Evolutionary conservation across 140 eudicot species (phyloP), one percentile per base, ranked within the genome.

Genomic region (Stevia rebaudiana): DNA sequence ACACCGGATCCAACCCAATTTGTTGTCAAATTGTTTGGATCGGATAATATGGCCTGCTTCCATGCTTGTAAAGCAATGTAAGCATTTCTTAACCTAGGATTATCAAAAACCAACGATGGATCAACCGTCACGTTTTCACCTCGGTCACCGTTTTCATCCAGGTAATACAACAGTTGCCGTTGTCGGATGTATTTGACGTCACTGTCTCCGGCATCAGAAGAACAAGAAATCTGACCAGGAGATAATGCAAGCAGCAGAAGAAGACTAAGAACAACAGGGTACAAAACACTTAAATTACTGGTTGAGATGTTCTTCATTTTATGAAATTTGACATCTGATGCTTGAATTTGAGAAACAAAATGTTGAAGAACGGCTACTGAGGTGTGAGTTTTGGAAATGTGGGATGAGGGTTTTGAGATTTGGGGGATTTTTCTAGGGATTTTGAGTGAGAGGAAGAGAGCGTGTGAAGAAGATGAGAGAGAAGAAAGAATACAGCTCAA

Each of bases 31-130:
- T 87, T 87, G 4, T 6, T 23, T 10, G 97, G 97, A 82, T 90
- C 95, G 74, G 97, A 90, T 25, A 90, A 71, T 5, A 87, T 90
- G 0, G 94, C 97, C 43, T 76, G 77, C 73, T 90, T 90, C 94
- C 90, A 84, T 11, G 97, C 97, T 61, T 90, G 97, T 18, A 90
- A 59, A 74, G 97, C 95, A 72, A 87, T 84, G 88, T 90, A 90
- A 15, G 97, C 95, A 19, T 70, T 76, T 8, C 67, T 57, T 4
- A 84, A 65, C 47, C 95, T 60, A 0, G 79, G 86, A 61, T 90
- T 90, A 18, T 71, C 79, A 21, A 90, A 90, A 11, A 64, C 80
- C 0, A 87, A 67, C 0, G 76, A 46, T 6, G 95, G 87, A 50
- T 83, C 90, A 36, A 90, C 88, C 2, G 81, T 78, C 16, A 90